Base-by-base conservation (phyloP, 83 land plant species). In the Larix sibirica region DNA sequence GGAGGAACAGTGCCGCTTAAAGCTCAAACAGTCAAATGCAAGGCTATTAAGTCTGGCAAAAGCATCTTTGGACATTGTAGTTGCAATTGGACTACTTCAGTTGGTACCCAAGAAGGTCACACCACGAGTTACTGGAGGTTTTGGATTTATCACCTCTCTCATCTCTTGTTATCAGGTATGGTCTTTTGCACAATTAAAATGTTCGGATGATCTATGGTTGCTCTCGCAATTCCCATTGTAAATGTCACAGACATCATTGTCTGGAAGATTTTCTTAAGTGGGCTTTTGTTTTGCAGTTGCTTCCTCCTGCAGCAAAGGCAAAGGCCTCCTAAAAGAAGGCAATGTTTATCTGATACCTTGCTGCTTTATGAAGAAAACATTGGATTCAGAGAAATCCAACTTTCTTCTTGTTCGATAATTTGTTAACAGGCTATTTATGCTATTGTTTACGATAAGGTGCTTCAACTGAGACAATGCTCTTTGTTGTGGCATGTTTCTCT, bases 81-180 rank as follows among this genome's bases (percentile, higher is more conserved):
- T 97, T 31, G 96, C 98, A 13, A 90, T 91, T 78, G 99, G 99
- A 50, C 86, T 97, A 79, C 98, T 97, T 82, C 97, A 96, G 90
- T 71, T 97, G 82, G 95, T 92, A 42, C 99, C 99, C 26, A 88
- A 88, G 85, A 95, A 92, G 62, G 91, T 97, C 86, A 97, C 94
- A n/a, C 97, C 99, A 10, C 95, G 99, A 73, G 93, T 97, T 14
- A 95, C 98, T n/a, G 99, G 99, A 70, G 99, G 84, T 63, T 83
- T 94, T 75, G 98, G 99, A 79, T 94, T 96, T 62, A 78, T 91
- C 36, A 89, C 88, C 73, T 97, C 99, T 13, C 90, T 94, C 59
- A 97, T 97, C 59, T 94, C 99, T 9, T 94, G 95, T 69, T 97
- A 96, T 82, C 98, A 97, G 99, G 99, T 96, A 84, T n/a, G 3